These are phyloP conservation scores for Lichenothelia convexa DNA, from an alignment of 495 filamentous ascomycete genomes.

Conservation along the genomic window DNA sequence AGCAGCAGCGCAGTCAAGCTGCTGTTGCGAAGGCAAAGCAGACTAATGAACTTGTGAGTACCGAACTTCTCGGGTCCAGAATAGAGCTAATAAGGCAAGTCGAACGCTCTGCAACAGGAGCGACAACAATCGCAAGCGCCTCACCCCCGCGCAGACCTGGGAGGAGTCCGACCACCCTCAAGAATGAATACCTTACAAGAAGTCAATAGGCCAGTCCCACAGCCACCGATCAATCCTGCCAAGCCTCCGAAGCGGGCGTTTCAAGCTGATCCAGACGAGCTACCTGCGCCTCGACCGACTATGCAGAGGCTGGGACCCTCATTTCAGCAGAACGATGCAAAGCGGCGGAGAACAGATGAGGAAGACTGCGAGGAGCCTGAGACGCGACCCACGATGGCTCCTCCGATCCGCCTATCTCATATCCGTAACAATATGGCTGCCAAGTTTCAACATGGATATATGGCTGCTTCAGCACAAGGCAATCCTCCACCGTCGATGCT, in stretches of 20 bases:
- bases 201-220: conserved; percentile 28
- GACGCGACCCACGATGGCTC: conserved; percentile 41
- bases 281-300: conserved; percentile 16
- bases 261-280: conserved; percentile 32
- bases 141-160: conserved; percentile 31
- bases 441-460: conserved; percentile 44
- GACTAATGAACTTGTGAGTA: conserved; percentile 25
- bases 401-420: conserved; percentile 64
- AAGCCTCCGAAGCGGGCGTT: conserved; percentile 45
- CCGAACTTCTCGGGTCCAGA: not conserved
- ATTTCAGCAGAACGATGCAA: conserved; percentile 33
- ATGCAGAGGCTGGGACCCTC: conserved; percentile 27
- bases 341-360: conserved; percentile 39
- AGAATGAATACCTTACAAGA: conserved; percentile 36
- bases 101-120: conserved; percentile 24
- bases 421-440: conserved; percentile 49
- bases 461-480: too few species aligned
- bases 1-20: conserved; percentile 12
- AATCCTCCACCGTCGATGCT: conserved; percentile 29
- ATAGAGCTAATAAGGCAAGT: conserved; percentile 10
- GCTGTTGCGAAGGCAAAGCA: conserved; percentile 22
- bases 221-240: conserved; percentile 39
- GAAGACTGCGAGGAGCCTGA: conserved; percentile 28
- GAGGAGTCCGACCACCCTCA: conserved; percentile 31
- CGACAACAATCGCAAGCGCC: conserved; percentile 13